Evolutionary conservation across 495 filamentous ascomycete species (phyloP).

Genomic region (Trichoderma reesei): DNA sequence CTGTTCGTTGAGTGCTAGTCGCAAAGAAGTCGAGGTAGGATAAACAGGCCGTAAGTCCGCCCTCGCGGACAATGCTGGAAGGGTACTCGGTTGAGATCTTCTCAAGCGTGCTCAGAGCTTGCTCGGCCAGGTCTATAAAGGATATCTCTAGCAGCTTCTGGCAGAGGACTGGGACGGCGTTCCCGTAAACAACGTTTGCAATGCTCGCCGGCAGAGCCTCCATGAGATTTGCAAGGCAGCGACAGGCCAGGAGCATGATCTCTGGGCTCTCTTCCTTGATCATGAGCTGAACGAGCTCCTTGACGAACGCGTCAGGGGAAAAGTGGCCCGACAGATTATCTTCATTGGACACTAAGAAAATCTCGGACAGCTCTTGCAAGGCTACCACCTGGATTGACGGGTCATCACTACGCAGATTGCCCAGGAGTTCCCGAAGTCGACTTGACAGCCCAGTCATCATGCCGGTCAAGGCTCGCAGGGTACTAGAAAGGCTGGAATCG

Average conservation of each 20-base stretch:
- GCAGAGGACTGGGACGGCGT: constrained; percentile 88
- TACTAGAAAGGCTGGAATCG: constrained; percentile 60
- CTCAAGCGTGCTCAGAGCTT: constrained; percentile 89
- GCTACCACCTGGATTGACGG: constrained; percentile 84
- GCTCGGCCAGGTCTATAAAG: constrained; percentile 95
- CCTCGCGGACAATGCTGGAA: constrained; percentile 89
- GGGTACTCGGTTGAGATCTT: constrained; percentile 98
- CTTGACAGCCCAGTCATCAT: constrained; percentile 80
- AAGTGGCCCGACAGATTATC: constrained; percentile 96
- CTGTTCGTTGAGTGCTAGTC: constrained; percentile 91
- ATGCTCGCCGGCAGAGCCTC: constrained; percentile 88
- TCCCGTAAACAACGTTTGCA: constrained; percentile 91
- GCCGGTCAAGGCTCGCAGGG: constrained; percentile 75
- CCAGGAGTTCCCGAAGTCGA: constrained; percentile 72
- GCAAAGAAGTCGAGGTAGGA: constrained; percentile 96
- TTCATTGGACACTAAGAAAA: constrained; percentile 88
- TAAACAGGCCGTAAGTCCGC: constrained; percentile 86
- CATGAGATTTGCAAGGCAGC: constrained; percentile 96
- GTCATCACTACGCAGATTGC: constrained; percentile 74
- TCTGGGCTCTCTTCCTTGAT: constrained; percentile 87
- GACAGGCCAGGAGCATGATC: constrained; percentile 94
- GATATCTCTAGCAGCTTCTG: constrained; percentile 89
- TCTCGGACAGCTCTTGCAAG: constrained; percentile 85
- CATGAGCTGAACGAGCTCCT: constrained; percentile 90
- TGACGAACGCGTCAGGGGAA: constrained; percentile 86